A percentile compares a stretch with the other conserved stretches of the same genome.
Conservation (phyloP, 345 rosid species). For the Sapria himalayana region DNA sequence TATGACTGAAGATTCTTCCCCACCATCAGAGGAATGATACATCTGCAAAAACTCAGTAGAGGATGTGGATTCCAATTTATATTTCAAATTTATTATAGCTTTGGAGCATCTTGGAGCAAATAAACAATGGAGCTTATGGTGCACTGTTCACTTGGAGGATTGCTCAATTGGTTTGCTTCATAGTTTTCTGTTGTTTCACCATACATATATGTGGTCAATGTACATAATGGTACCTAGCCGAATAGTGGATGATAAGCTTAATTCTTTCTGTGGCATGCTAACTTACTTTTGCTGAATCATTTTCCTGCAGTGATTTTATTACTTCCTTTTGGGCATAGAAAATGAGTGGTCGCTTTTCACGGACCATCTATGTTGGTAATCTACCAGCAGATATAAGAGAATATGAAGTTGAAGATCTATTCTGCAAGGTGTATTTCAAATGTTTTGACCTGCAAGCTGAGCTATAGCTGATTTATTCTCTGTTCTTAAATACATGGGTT, state of each 20-base stretch:
- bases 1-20: conserved; percentile 60
- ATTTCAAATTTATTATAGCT: conserved; percentile 50
- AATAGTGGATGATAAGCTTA: conserved; percentile 13
- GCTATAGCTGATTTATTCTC: no score
- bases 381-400: conserved; percentile 80
- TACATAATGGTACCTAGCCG: conserved; percentile 15
- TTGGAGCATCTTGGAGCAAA: conserved; percentile 79
- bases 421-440: conserved; percentile 56
- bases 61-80: conserved; percentile 33
- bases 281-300: conserved; percentile 10
- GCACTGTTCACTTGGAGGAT: conserved; percentile 16
- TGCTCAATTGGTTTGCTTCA: conserved; percentile 27
- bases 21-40: conserved; percentile 36
- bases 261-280: no score
- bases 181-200: no score
- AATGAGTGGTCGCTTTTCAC: conserved; percentile 95
- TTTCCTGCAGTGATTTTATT: conserved; percentile 20
- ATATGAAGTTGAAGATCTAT: conserved; percentile 74
- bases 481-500: no score
- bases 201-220: no score
- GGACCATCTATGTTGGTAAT: conserved; percentile 95
- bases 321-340: conserved; percentile 10
- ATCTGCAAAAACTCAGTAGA: conserved; percentile 33
- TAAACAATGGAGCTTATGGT: conserved; percentile 23
- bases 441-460: neutral